Evolutionary conservation across 169 alveolate species (phyloP), one percentile per base, ranked within the genome.

Genomic region (Plasmodium falciparum): DNA sequence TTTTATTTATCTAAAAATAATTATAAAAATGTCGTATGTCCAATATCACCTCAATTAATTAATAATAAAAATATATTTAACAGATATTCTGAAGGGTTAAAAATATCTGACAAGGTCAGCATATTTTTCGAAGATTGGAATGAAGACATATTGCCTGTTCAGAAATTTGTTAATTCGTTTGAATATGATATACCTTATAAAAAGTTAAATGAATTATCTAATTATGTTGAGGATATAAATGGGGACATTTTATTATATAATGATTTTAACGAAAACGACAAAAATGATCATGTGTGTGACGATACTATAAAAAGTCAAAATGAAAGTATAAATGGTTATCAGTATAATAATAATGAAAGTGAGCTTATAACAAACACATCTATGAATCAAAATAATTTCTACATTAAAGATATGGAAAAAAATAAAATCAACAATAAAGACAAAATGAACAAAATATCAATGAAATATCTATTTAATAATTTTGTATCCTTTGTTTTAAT

Each of bases 111-210:
- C 24, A n/a, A 71, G 17, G 83, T 67, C 50, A 80, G 90, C 61
- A 67, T 80, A 15, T 80, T 80, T 59, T 80, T 80, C 52, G 90
- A 80, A 58, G 47, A n/a, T 15, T 80, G 90, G 90, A 61, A 80
- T 56, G 76, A 71, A n/a, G 83, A 67, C 15, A 2, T 69, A 80
- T 69, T 80, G 73, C 90, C 90, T 11, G 70, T 80, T 29, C 61
- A 61, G 39, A 67, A 70, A 15, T 80, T 76, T 69, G 61, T 80
- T 15, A 24, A 59, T 13, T 43, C 61, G 20, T 2, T 8, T 15
- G 29, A n/a, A 22, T 22, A 78, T 39, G 47, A 26, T 43, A 3
- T 80, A n/a, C 69, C 75, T 52, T 71, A 39, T 54, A 45, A 13
- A 56, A 67, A 80, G 61, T 67, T 70, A 45, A 17, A 71, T 15